Evolutionary conservation across 2,329 filamentous ascomycete genomes (phyloP).

Genomic region (Neofusicoccum ribis): DNA sequence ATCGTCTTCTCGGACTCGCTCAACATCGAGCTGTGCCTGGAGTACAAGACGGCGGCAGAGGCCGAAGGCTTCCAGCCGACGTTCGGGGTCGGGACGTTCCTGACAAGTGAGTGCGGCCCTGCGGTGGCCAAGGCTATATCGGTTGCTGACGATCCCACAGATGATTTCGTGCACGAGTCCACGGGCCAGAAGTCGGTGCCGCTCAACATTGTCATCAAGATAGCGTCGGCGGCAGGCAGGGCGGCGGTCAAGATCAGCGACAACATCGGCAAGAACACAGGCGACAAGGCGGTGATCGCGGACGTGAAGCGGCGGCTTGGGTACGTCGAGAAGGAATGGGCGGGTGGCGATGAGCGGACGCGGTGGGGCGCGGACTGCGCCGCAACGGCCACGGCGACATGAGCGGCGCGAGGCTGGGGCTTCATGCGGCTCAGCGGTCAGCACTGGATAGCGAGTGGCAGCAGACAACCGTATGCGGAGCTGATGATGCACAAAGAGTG

Average conservation of each 20-base stretch:
- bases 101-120: conserved; percentile 64
- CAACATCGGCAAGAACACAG: conserved; percentile 92
- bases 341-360: conserved; percentile 76
- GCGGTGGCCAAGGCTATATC: conserved; percentile 1
- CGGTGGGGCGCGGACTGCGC: conserved; percentile 63
- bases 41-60: conserved; percentile 85
- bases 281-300: conserved; percentile 74
- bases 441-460: conserved; percentile 7
- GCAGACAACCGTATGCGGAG: neutral
- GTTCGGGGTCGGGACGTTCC: conserved; percentile 92
- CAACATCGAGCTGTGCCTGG: conserved; percentile 84
- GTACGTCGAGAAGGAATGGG: conserved; percentile 84
- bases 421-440: neutral
- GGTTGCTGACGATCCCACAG: conserved; percentile 36
- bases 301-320: conserved; percentile 83
- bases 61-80: conserved; percentile 77
- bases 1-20: conserved; percentile 96
- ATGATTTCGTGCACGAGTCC: conserved; percentile 77
- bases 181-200: conserved; percentile 78
- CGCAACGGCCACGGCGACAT: neutral
- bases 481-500: conserved; percentile 9
- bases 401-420: too few relatives aligned
- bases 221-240: conserved; percentile 78
- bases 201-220: conserved; percentile 96
- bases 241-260: conserved; percentile 87